Evolutionary conservation across 1,139 yeast species (phyloP), one percentile per base, ranked within the genome.

Genomic region (Debaryomycetaceae sp.): DNA sequence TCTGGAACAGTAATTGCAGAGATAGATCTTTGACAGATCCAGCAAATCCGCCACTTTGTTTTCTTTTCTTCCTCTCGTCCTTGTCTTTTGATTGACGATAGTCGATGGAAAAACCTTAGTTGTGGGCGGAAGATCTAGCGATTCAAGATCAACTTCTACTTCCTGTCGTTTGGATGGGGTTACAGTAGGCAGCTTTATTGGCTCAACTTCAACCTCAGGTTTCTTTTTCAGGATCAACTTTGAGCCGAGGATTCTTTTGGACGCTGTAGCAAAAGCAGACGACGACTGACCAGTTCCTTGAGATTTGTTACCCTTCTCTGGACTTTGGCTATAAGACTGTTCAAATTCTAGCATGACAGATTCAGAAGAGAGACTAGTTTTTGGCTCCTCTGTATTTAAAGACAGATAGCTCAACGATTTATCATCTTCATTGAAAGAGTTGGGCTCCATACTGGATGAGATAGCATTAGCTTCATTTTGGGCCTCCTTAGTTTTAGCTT

Each of bases 1-100:
- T 55, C 86, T 68, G 40, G 79, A 73, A 56, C 88, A 83, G 54
- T 70, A 72, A 45, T 70, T 72, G 49, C 79, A 74, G 41, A 72
- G 58, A 52, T 59, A 74, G 30, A 74, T 71, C 55, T 74, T 74
- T 8, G 72, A 43, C 56, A 55, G 64, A 49, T 74, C 79, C 45
- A 61, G 63, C 54, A 72, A 54, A 50, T 74, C 79, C 1, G 78
- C 78, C 43, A 69, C 73, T 47, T 71, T 72, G 50, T 73, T 73
- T 44, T 74, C 78, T 50, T 74, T 74, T 24, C 79, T 63, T 5
- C 79, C 79, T 37, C 79, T 62, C 1, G 74, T 70, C 17, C 74
- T 60, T 40, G 59, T 65, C 44, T 68, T 69, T 33, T 68, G 62
- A 47, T 66, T 66, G 13, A 66, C 64, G 5, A 66, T 62, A 38